Evolutionary conservation across 2,329 filamentous ascomycete species (phyloP), one percentile per base, ranked within the genome.

Genomic region (Neurospora crassa): DNA sequence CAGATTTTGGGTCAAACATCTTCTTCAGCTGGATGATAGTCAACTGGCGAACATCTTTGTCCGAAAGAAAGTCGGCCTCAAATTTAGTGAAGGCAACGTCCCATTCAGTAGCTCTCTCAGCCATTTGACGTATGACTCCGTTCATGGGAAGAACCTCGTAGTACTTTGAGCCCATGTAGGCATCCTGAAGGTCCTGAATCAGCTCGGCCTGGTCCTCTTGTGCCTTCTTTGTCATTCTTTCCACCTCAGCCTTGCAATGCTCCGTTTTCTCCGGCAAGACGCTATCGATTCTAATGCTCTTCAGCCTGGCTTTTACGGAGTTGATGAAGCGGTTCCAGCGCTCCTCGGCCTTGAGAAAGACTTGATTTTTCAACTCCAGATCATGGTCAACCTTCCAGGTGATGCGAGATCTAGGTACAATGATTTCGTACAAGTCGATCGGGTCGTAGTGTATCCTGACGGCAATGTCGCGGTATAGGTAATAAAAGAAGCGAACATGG

Each of bases 301-400:
- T 92, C 71, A 99, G 86, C 69, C 96, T 89, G 12, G 90, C 87
- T 78, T 91, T 92, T 69, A 99, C 93, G 0, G 95, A 97, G 24
- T 87, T 81, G 85, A 97, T 97, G 82, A 97, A 99, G 29, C 90
- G 90, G 74, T 89, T 90, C 82, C 97, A 90, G 43, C 93, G 89
- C 70, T 93, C 90, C 78, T 97, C 92, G 73, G 91, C 92, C 78
- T 90, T 91, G 29, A 84, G 85, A 78, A 92, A 99, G 41, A 97
- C 89, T 34, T 97, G 93, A 76, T 99, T 99, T 80, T 97, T 97
- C 76, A 99, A 86, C 75, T 87, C 91, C 68, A 99, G 83, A 78
- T 99, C 96, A 74, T 96, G 92, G 75, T 97, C 95, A 37, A 99
- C 96, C 80, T 97, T 98, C 95, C 96, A 99, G 0, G 95, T 97